These are phyloP conservation scores for Tagetes patula DNA, from an alignment of 129 eudicot genomes.

Conservation along the genomic window DNA sequence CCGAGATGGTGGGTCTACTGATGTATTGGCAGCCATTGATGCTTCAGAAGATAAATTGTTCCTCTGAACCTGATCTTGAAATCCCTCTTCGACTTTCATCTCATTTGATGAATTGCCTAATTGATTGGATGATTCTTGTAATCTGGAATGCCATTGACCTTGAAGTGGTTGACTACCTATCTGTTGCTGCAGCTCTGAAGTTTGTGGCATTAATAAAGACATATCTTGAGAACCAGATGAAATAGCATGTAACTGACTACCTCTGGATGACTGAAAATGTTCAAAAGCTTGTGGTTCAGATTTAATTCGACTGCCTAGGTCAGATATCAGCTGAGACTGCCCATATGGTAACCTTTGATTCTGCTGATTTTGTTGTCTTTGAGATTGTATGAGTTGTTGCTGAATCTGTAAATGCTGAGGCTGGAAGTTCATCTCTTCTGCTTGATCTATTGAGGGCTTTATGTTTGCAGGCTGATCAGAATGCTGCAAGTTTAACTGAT, in stretches of 20 bases:
- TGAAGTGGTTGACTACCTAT: slow-evolving; percentile 11
- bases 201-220: slow-evolving; percentile 42
- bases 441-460: slow-evolving; percentile 50
- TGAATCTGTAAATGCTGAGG: slow-evolving; percentile 46
- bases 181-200: slow-evolving; percentile 55
- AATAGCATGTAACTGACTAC: slow-evolving; percentile 32
- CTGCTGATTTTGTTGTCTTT: slow-evolving; percentile 56
- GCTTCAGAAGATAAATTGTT: slow-evolving; percentile 58
- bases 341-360: slow-evolving; percentile 40
- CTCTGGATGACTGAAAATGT: slow-evolving; percentile 55
- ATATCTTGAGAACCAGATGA: slow-evolving; percentile 51
- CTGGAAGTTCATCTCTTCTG: slow-evolving; percentile 44
- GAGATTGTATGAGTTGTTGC: slow-evolving; percentile 51
- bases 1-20: slow-evolving; percentile 43
- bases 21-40: slow-evolving; percentile 34
- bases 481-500: slow-evolving; percentile 41
- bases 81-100: slow-evolving; percentile 53
- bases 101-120: slow-evolving; percentile 43
- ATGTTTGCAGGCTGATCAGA: slow-evolving; percentile 44
- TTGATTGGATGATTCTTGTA: slow-evolving; percentile 45
- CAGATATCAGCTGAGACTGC: slow-evolving; percentile 54
- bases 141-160: slow-evolving; percentile 20
- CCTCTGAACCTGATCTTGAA: slow-evolving; percentile 51
- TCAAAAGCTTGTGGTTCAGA: slow-evolving; percentile 57
- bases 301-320: slow-evolving; percentile 45